Evolutionary conservation across 805 yeast species (phyloP).

Genomic region (Nakazawaea molendinolei): DNA sequence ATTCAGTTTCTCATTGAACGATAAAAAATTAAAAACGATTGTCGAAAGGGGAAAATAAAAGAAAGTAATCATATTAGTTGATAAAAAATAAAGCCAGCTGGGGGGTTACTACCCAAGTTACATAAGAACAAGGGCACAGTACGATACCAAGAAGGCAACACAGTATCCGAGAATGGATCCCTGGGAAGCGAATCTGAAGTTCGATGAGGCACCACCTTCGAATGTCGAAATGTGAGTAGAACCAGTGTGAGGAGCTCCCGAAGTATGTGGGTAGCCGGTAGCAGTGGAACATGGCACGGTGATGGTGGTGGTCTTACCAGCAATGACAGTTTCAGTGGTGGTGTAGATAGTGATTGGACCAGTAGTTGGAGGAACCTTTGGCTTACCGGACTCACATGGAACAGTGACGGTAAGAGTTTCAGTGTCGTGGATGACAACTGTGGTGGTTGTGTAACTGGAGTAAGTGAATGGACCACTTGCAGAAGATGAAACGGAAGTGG

Average conservation of each 20-base stretch:
- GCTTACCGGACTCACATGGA: constrained; percentile 10
- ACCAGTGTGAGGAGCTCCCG: constrained; percentile 1
- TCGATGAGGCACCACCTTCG: constrained; percentile 10
- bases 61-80: too few species aligned
- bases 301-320: constrained; percentile 25
- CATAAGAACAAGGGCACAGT: too few species aligned
- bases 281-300: constrained; percentile 11
- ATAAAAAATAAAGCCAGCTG: too few species aligned
- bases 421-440: constrained; percentile 6
- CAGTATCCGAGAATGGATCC: constrained; percentile 1
- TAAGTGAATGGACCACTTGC: constrained; percentile 7
- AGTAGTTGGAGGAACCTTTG: constrained; percentile 7
- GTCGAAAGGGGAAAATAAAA: constrained; percentile 1
- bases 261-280: neutral
- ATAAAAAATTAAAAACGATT: too few species aligned
- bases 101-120: too few species aligned
- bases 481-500: constrained; percentile 7
- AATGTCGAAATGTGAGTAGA: constrained; percentile 8
- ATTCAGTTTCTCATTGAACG: too few species aligned
- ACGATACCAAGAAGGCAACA: constrained; percentile 8
- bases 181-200: constrained; percentile 1
- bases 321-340: constrained; percentile 10
- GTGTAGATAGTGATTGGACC: constrained; percentile 12
- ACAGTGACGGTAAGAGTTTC: constrained; percentile 11
- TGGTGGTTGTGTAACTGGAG: constrained; percentile 12